Base-by-base conservation (phyloP, 371 early-diverging fungal genomes). In the Mucor irregularis region DNA sequence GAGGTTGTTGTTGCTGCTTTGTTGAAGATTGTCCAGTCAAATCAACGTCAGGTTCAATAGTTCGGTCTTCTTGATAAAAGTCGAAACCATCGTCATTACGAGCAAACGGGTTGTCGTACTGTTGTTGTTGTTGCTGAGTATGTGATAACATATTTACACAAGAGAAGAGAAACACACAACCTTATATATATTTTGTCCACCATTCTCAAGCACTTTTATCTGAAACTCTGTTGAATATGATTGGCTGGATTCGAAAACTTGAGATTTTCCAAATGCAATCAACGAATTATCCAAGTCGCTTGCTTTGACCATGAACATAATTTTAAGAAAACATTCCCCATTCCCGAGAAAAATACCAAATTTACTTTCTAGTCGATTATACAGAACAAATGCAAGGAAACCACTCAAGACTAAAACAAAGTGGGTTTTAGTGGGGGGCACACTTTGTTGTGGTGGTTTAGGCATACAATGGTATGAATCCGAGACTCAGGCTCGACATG, bases 401-500 rank as follows among this genome's bases (percentile, higher is more conserved):
- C n/a, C 3, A 16, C 8, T 45, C 38, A n/a, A 8, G 14, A 1
- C 29, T 22, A 31, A 31, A 31, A 29, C 17, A 21, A 31, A 52
- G 24, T 13, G 28, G 16, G 11, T 42, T 7, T n/a, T 52, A 0
- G 30, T n/a, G 19, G 40, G 40, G 11, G 31, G 42, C 1, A 16
- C 31, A 40, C 30, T 3, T 2, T 52, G 39, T 22, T 52, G 30
- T 42, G 53, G 53, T 26, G 48, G 48, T n/a, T 8, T 57, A 26
- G 62, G 62, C 0, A 48, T 62, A 8, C 51, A 25, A 4, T 62
- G 56, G 57, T 47, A 59, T 17, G 52, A 40, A 46, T 43, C 48
- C 14, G 64, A 56, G 25, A 67, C 74, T 8, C 54, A 67, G 21
- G 76, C 67, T 47, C 62, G 68, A 7, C 81, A 79, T 53, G 53